These are phyloP conservation scores for Trichothecium sympodiale DNA, from an alignment of 2,329 filamentous ascomycete species.

Conservation along the genomic window DNA sequence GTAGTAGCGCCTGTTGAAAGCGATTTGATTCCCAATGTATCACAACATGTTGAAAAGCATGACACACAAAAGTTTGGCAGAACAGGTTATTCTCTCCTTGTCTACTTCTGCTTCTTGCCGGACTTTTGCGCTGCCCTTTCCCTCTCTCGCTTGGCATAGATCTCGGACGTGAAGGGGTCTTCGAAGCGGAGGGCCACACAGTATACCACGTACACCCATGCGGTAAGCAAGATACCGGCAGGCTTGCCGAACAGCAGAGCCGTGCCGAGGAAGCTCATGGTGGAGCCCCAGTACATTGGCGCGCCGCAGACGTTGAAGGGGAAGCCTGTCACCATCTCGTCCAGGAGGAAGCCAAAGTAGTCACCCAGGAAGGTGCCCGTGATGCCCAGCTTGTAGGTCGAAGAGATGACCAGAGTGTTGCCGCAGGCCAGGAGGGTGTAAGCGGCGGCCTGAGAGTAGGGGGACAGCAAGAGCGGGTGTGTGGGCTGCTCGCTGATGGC, in stretches of 20 bases:
- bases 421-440: conserved; percentile 62
- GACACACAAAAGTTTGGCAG: background rate
- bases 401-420: conserved; percentile 76
- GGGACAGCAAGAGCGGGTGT: conserved; percentile 58
- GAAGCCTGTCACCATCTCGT: conserved; percentile 85
- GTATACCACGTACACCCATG: conserved; percentile 67
- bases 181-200: conserved; percentile 73
- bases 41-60: background rate
- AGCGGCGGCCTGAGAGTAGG: conserved; percentile 50
- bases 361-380: conserved; percentile 95
- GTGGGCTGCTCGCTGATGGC: conserved; percentile 68
- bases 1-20: conserved; percentile 1
- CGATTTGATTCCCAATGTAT: background rate
- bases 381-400: conserved; percentile 84
- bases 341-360: conserved; percentile 98
- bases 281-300: conserved; percentile 95
- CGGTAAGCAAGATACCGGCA: conserved; percentile 69
- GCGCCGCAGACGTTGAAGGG: conserved; percentile 86
- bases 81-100: background rate
- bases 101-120: conserved; percentile 41
- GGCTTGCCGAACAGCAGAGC: conserved; percentile 80
- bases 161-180: conserved; percentile 87
- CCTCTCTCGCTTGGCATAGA: conserved; percentile 76
- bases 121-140: conserved; percentile 35
- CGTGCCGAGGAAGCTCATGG: conserved; percentile 82